Percentiles rank a stretch among this genome's conserved stretches.
Conservation (phyloP, 2,329 filamentous ascomycete species). For the Fusarium sp. region DNA sequence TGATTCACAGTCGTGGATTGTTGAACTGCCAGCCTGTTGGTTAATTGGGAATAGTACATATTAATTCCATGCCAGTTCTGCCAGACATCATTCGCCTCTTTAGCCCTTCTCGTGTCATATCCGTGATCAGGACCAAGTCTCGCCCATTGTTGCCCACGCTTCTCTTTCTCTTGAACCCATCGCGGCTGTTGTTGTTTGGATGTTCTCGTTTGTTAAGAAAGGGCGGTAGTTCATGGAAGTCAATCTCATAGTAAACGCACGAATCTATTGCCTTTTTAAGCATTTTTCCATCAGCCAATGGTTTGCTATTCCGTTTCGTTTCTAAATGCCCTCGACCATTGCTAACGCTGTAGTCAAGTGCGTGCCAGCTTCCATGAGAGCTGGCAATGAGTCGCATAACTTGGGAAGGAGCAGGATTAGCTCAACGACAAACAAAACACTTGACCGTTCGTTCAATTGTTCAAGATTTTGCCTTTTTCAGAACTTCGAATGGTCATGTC, state of each 20-base stretch:
- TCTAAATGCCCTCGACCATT: not conserved
- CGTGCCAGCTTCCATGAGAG: not conserved
- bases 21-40: not conserved
- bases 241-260: not conserved
- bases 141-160: not conserved
- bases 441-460: not conserved
- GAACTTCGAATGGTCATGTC: not conserved
- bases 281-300: not conserved
- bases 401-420: not conserved
- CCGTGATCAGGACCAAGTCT: not conserved
- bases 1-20: not conserved
- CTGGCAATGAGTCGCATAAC: not conserved
- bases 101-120: not conserved
- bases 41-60: not conserved
- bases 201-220: not conserved
- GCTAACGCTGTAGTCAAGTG: not conserved
- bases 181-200: not conserved
- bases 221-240: not conserved
- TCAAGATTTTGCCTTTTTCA: not conserved
- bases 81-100: not conserved
- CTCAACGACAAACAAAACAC: not conserved
- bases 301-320: not conserved
- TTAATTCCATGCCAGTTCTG: not conserved
- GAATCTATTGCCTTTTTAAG: not conserved
- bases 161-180: not conserved